Evolutionary conservation across 139 green algal species (phyloP).

Genomic region (Chlorella vulgaris): DNA sequence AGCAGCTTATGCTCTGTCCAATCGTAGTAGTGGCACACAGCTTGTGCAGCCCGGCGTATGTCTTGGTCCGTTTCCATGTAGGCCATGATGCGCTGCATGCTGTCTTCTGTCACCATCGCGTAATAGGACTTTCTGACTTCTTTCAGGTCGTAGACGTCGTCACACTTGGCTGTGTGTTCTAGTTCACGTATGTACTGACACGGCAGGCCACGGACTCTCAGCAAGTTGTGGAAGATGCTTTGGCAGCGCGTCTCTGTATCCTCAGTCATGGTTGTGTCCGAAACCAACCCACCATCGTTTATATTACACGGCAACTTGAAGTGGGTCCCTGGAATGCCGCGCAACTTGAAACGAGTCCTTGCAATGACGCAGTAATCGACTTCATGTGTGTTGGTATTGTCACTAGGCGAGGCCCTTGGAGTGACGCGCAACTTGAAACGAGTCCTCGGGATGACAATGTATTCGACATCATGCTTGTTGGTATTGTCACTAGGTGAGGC

Average conservation of each 20-base stretch:
- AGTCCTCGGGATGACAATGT: too few species aligned
- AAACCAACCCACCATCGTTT: too few species aligned
- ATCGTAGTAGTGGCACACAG: background rate
- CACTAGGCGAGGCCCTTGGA: too few species aligned
- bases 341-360: too few species aligned
- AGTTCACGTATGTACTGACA: background rate
- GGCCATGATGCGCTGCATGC: background rate
- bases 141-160: background rate
- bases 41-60: background rate
- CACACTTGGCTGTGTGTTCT: background rate
- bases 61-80: background rate
- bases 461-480: too few species aligned
- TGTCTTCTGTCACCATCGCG: background rate
- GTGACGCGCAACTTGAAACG: too few species aligned
- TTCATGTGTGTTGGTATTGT: too few species aligned
- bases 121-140: background rate
- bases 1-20: background rate
- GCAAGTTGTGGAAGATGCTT: background rate
- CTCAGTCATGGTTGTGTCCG: background rate
- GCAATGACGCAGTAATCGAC: too few species aligned
- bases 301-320: too few species aligned
- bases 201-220: background rate
- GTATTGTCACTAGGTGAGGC: too few species aligned
- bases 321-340: too few species aligned
- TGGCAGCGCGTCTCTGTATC: background rate